Conservation (phyloP, 23 red algal species). For the Pyropia haitanensis region DNA sequence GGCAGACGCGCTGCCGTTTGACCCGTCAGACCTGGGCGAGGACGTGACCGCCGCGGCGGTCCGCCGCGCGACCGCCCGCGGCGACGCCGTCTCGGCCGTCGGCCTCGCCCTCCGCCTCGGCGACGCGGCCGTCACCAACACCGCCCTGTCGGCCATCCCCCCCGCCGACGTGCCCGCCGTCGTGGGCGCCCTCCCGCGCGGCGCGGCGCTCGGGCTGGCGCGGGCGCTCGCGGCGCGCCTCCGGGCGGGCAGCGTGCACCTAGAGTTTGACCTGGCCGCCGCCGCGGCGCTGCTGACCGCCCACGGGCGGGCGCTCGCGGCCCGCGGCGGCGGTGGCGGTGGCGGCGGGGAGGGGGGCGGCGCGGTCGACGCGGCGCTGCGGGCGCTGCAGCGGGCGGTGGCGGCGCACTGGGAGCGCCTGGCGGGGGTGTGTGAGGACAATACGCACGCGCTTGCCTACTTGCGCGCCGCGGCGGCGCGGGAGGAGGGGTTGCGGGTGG, state of each 20-base stretch:
- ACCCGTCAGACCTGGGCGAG: constrained; percentile 79
- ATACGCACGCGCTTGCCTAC: constrained; percentile 37
- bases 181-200: constrained; percentile 11
- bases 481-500: too few species aligned
- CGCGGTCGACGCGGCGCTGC: constrained; percentile 35
- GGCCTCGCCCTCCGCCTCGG: constrained; percentile 68
- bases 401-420: constrained; percentile 38
- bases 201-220: constrained; percentile 29
- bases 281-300: constrained; percentile 22
- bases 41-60: constrained; percentile 77
- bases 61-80: constrained; percentile 11
- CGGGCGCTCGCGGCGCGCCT: constrained; percentile 43
- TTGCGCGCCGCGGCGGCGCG: too few species aligned
- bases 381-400: constrained; percentile 29
- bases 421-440: constrained; percentile 12
- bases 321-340: too few species aligned
- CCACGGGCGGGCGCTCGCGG: constrained; percentile 11
- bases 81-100: constrained; percentile 40
- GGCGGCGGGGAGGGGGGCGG: too few species aligned
- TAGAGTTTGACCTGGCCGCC: constrained; percentile 46
- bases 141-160: constrained; percentile 45
- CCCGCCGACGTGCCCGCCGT: constrained; percentile 20
- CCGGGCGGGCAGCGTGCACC: constrained; percentile 34
- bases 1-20: constrained; percentile 56
- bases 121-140: constrained; percentile 34